Conservation (phyloP, 106 monocot genomes). For the Dendrobium chrysotoxum region DNA sequence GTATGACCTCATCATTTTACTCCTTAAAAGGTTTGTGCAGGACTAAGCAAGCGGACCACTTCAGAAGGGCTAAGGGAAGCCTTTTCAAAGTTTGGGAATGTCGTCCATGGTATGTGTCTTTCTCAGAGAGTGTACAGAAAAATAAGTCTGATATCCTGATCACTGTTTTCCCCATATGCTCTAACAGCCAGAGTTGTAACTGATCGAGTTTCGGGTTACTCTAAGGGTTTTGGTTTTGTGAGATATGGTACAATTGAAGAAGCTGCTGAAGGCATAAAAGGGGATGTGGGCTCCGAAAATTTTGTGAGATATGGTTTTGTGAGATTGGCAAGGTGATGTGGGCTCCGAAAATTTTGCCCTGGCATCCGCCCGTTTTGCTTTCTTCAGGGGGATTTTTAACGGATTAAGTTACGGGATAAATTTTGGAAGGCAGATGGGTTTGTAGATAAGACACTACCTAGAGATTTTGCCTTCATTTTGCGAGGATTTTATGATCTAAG, state of each 20-base stretch:
- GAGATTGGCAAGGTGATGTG: too few relatives aligned
- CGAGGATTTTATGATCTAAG: too few relatives aligned
- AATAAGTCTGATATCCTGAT: neutral
- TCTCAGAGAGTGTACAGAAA: neutral
- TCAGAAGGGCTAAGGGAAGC: constrained; percentile 58
- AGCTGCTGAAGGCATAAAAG: constrained; percentile 51
- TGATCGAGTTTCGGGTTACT: constrained; percentile 59
- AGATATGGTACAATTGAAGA: constrained; percentile 48
- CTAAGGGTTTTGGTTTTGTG: constrained; percentile 76
- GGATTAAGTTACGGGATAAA: too few relatives aligned
- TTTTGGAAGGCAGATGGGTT: too few relatives aligned
- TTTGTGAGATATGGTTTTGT: too few relatives aligned
- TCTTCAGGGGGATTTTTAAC: too few relatives aligned
- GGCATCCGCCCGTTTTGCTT: too few relatives aligned
- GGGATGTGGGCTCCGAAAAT: too few relatives aligned
- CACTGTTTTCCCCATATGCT: neutral
- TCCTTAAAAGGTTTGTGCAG: constrained; percentile 14
- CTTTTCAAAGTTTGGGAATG: constrained; percentile 57
- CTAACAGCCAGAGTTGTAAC: constrained; percentile 57
- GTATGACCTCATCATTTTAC: neutral
- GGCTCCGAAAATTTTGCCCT: too few relatives aligned
- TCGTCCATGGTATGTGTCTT: constrained; percentile 46
- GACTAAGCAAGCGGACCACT: constrained; percentile 74
- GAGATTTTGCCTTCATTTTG: too few relatives aligned
- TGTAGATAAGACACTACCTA: too few relatives aligned